Evolutionary conservation across 352 stramenopile species (phyloP), one percentile per base, ranked within the genome.

Genomic region (Elongisporangium undulatum): DNA sequence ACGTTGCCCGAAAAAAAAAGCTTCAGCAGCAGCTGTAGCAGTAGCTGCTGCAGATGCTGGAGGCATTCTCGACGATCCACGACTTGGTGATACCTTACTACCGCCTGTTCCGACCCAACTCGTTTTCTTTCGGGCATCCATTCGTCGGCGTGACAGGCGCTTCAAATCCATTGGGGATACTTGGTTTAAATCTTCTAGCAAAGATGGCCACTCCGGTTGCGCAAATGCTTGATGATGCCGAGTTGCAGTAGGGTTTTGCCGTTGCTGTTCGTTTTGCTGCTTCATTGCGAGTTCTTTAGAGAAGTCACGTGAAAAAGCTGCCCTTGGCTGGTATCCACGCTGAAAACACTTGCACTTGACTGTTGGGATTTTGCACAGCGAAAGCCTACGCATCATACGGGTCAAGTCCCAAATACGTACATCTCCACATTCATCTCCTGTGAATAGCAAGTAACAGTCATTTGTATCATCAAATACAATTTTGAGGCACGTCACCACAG

Each of bases 321-420:
- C 69, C 19, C 78, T 79, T 0, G 78, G 76, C 24, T 92, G 77
- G 52, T 90, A 90, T 3, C 82, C 79, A 12, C 78, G 75, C 0
- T 77, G 63, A 13, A 86, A 55, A 45, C 80, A 79, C 49, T 88
- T 89, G 56, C 77, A 82, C 23, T 82, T 83, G 13, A 75, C 72
- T 50, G 87, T 75, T 0, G 79, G 76, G 51, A 90, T 89, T 49
- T 85, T 82, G 2, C 73, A 69, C 5, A 92, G 49, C 3, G 70
- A 58, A 0, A 89, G 58, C 16, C 77, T 71, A n/a, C 61, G 58
- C 39, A 87, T 74, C 75, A 88, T 86, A 3, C 53, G 21, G 7
- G 58, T 67, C 1, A 87, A 68, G 24, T 84, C 72, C 78, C 79
- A 90, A 22, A 89, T 54, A 0, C 76, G 68, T 0, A 89, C 56